Conservation (phyloP, 2,329 filamentous ascomycete genomes). For the Diaporthe nobilis region DNA sequence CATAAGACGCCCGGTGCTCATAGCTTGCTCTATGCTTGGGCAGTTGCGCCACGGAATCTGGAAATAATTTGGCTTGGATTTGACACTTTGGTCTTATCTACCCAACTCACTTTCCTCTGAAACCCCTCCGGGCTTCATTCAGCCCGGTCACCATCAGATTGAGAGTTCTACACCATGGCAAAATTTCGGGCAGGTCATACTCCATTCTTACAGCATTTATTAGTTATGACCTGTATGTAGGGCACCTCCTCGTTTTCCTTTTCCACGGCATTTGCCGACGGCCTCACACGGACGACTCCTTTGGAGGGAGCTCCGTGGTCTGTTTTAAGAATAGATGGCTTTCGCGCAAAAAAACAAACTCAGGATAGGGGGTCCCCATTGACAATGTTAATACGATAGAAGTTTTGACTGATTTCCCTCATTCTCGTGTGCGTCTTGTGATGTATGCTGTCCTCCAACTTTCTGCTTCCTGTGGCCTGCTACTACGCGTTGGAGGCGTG, state of each 20-base stretch:
- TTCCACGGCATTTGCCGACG: not conserved
- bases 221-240: constrained; percentile 38
- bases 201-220: constrained; percentile 39
- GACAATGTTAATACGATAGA: constrained; percentile 35
- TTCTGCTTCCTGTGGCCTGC: not conserved
- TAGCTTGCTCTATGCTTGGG: constrained; percentile 20
- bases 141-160: not conserved
- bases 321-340: constrained; percentile 32
- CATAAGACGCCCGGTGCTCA: not conserved
- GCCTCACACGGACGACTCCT: constrained; percentile 28
- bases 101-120: constrained; percentile 20
- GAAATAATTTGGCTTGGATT: constrained; percentile 30
- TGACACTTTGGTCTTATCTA: constrained; percentile 33
- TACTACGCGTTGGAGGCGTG: not conserved
- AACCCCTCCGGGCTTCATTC: not conserved
- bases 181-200: constrained; percentile 39
- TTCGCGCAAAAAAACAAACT: constrained; percentile 27
- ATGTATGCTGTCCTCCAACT: not conserved
- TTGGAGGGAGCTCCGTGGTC: constrained; percentile 29
- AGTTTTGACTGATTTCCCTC: not conserved
- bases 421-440: not conserved
- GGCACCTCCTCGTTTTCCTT: constrained; percentile 8
- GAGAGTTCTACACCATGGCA: constrained; percentile 26
- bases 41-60: not conserved
- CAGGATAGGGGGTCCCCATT: constrained; percentile 19